Evolutionary conservation across 805 yeast genomes (phyloP), one percentile per base, ranked within the genome.

Genomic region (Candida sakaeoensis): DNA sequence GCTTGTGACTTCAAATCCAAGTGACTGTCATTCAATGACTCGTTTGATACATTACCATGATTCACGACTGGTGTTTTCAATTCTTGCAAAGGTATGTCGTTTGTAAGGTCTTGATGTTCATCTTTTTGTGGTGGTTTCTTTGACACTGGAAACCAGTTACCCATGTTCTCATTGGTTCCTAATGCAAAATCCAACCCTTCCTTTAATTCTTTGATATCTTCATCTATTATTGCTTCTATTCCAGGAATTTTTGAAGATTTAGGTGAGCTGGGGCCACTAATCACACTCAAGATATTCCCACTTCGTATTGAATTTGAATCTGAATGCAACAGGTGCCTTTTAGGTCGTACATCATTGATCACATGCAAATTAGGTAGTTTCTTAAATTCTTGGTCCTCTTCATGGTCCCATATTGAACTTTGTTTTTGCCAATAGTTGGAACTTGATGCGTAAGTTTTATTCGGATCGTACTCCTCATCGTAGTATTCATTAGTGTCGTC

Each of bases 121-220:
- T 4, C 12, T 14, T 6, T 25, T 24, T 26, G 24, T 14, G 25
- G 33, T 12, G 13, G 10, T 15, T 37, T 37, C 18, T 36, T 40
- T 6, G 34, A 14, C 2, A 36, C 42, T 3, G 68, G 68, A 27
- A 63, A 54, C 69, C 69, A 63, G 30, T 57, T 51, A 9, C 58
- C 51, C 7, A 37, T 50, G 5, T 48, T 43, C 5, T 48, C 48
- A 10, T 47, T 37, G 3, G 54, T 46, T 5, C 70, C 70, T n/a
- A 64, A 49, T 3, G 70, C 70, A 41, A 58, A 55, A 23, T 50
- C 51, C 8, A 64, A 46, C 1, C 69, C 68, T 41, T 61, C 62
- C 36, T 51, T 51, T 22, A 64, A 46, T 24, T 65, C 66, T 26
- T 55, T 56, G 22, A 61, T 47, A 40, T 62, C 66, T 30, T 51